Base-by-base conservation (phyloP, 805 yeast species). In the Metschnikowia koreensis region DNA sequence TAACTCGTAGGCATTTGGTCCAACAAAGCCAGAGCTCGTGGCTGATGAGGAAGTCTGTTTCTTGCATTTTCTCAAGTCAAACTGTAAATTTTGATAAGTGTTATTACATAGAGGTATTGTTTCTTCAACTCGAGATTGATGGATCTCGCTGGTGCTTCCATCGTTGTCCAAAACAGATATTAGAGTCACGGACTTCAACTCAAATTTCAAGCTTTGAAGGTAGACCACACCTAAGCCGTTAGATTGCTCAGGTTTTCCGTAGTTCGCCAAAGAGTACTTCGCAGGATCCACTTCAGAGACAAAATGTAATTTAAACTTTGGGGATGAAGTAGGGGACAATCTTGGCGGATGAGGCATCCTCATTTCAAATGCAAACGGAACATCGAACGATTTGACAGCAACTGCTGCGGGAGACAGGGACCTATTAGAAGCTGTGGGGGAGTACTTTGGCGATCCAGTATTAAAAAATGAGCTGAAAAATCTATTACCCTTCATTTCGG, bases 191-290 rank as follows among this genome's bases (percentile, higher is more conserved):
- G 66, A 54, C 2, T 56, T 58, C 46, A 74, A 54, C 46, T 63
- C 66, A 10, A 81, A 61, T 17, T 56, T 58, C 28, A 82, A 58
- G 15, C 66, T 62, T 41, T 74, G 77, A 53, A 82, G 61, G 57
- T 71, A 79, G 0, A 80, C 60, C 16, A 67, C 66, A 1, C 80
- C 83, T 52, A 72, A 61, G 3, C 83, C 83, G 38, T 81, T 79
- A 29, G 74, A 66, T 39, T 73, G 74, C 0, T 73, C 79, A 1
- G 71, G 65, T 36, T 60, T 60, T 1, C 71, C 73, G 38, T 65
- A 64, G 41, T 67, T 62, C 6, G 62, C 63, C 37, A 69, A 51
- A 1, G 72, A 54, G 52, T 69, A 72, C 15, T 60, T 47, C 6
- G 62, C 38, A 1, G 79, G 79, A 10, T 63, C 59, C 12, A 56